A percentile compares a stretch with the other conserved stretches of the same genome.
These are phyloP conservation scores for Penicillium bialowiezense DNA, from an alignment of 495 filamentous ascomycete species.

Conservation along the genomic window DNA sequence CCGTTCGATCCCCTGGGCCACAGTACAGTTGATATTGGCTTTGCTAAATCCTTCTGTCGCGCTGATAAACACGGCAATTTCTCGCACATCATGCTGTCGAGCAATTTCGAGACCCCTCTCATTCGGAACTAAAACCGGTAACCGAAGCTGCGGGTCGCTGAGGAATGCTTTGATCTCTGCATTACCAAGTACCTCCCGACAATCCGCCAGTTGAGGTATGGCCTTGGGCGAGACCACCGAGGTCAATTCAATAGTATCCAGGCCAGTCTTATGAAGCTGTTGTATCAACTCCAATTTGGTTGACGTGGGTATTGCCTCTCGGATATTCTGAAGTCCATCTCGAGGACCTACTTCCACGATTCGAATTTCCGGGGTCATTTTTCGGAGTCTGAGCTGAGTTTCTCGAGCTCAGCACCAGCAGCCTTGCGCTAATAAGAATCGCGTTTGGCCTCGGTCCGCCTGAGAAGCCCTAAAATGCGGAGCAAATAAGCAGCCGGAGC, in stretches of 20 bases:
- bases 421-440: no score
- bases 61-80: slow-evolving; percentile 43
- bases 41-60: slow-evolving; percentile 43
- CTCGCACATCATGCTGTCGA: slow-evolving; percentile 23
- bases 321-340: slow-evolving; percentile 46
- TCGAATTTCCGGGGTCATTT: slow-evolving; percentile 19
- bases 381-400: background rate
- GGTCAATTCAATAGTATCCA: slow-evolving; percentile 40
- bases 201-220: slow-evolving; percentile 44
- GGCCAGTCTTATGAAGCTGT: slow-evolving; percentile 26
- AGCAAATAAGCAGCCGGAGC: no score
- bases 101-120: slow-evolving; percentile 39
- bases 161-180: slow-evolving; percentile 4
- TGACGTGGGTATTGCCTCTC: slow-evolving; percentile 28
- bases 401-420: no score
- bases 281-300: slow-evolving; percentile 41
- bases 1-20: slow-evolving; percentile 30
- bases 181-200: slow-evolving; percentile 27
- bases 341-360: slow-evolving; percentile 50
- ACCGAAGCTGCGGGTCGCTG: slow-evolving; percentile 6
- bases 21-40: slow-evolving; percentile 43
- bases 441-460: background rate
- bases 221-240: slow-evolving; percentile 43
- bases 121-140: slow-evolving; percentile 44
- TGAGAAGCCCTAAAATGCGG: background rate